Conservation (phyloP, 2,329 filamentous ascomycete genomes). For the Daldinia eschscholtzii region DNA sequence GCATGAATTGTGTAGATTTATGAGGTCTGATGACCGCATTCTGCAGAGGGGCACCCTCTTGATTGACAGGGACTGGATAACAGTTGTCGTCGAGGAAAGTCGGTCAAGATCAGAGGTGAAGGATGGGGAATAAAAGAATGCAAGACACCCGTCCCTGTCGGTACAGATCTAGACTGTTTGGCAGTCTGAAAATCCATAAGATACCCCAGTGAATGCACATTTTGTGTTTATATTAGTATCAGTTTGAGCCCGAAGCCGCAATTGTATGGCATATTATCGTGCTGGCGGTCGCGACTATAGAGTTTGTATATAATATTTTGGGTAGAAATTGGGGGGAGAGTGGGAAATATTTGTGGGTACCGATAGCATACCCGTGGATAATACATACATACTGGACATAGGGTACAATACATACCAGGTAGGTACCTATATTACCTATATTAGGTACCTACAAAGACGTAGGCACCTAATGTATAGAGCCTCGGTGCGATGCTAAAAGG, state of each 20-base stretch:
- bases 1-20: slow-evolving; percentile 32
- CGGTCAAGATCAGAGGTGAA: slow-evolving; percentile 32
- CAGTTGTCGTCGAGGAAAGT: slow-evolving; percentile 32
- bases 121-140: background rate
- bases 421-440: too few species aligned
- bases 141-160: slow-evolving; percentile 3
- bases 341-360: background rate
- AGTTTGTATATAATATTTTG: background rate
- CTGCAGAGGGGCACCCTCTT: slow-evolving; percentile 31
- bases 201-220: background rate
- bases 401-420: too few species aligned
- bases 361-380: too few species aligned
- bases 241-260: background rate
- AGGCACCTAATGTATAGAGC: slow-evolving; percentile 6
- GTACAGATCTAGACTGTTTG: background rate
- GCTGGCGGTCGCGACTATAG: background rate
- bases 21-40: slow-evolving; percentile 41
- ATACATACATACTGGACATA: too few species aligned
- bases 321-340: background rate
- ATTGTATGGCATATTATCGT: background rate
- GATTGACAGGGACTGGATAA: slow-evolving; percentile 37
- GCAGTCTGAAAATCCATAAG: background rate
- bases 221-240: background rate
- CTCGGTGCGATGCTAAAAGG: slow-evolving; percentile 25
- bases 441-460: too few species aligned